phyloP scores from a whole-genome alignment of 352 stramenopile genomes.

The Elongisporangium undulatum region DNA sequence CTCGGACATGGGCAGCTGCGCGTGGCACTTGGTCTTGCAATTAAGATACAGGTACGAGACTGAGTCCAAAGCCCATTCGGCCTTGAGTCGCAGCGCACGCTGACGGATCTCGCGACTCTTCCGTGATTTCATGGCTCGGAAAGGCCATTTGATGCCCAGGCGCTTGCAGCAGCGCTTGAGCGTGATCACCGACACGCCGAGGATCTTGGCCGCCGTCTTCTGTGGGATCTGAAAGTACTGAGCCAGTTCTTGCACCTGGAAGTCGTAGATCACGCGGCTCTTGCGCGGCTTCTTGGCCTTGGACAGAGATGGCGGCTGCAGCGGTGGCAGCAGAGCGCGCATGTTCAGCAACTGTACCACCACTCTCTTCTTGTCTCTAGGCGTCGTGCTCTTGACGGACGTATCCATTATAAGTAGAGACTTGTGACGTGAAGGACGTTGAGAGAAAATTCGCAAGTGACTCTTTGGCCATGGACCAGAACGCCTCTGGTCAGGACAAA shows the following conservation, averaged over 20 bases:
- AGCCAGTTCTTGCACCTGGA: constrained; percentile 23
- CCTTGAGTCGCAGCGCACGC: not conserved
- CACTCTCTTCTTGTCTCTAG: not conserved
- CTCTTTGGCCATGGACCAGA: not conserved
- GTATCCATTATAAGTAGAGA: not conserved
- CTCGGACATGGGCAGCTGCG: not conserved
- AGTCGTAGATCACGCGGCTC: constrained; percentile 42
- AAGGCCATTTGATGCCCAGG: constrained; percentile 5
- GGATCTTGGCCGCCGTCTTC: constrained; percentile 18
- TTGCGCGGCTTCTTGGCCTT: constrained; percentile 23
- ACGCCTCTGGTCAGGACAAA: not conserved
- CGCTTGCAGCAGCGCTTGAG: constrained; percentile 6
- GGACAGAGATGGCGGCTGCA: no score
- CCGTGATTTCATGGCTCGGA: constrained; percentile 5
- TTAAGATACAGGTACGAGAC: not conserved
- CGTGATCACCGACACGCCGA: constrained; percentile 19
- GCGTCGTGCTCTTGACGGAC: not conserved
- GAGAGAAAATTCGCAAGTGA: not conserved
- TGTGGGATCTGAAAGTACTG: constrained; percentile 51
- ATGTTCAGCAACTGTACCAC: not conserved
- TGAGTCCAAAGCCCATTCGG: not conserved
- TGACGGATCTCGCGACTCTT: not conserved
- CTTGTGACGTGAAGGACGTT: not conserved
- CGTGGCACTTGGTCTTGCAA: not conserved
- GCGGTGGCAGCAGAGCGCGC: not conserved